Evolutionary conservation across 495 filamentous ascomycete species (phyloP).

Genomic region (Penicillium cinerascens): DNA sequence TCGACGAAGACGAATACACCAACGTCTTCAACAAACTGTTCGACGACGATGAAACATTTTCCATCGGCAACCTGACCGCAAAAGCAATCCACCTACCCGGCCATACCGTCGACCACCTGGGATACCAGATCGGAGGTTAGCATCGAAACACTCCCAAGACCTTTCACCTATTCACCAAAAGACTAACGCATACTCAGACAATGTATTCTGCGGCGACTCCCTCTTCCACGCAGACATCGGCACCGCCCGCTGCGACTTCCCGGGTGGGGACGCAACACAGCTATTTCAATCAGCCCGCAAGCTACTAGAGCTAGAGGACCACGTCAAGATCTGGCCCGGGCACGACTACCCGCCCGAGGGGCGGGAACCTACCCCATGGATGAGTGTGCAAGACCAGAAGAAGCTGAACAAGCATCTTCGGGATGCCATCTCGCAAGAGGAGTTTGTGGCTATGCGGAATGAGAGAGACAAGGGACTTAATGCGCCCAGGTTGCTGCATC

Average conservation of each 20-base stretch:
- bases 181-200: conserved; percentile 23
- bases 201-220: conserved; percentile 61
- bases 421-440: conserved; percentile 31
- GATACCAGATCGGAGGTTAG: conserved; percentile 52
- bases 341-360: conserved; percentile 47
- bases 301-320: conserved; percentile 42
- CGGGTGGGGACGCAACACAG: conserved; percentile 45
- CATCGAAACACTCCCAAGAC: background rate
- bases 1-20: conserved; percentile 35
- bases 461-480: conserved; percentile 46
- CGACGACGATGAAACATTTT: conserved; percentile 51
- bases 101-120: conserved; percentile 61
- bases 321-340: conserved; percentile 49
- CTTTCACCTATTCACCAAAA: background rate
- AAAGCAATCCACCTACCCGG: conserved; percentile 55
- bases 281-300: conserved; percentile 45
- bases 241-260: conserved; percentile 59
- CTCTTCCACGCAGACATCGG: conserved; percentile 59
- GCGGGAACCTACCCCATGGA: conserved; percentile 35
- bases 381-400: conserved; percentile 50
- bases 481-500: conserved; percentile 52
- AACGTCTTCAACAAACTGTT: conserved; percentile 50
- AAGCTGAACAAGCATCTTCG: conserved; percentile 52
- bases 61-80: conserved; percentile 44
- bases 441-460: conserved; percentile 47